A percentile compares a stretch with the other conserved stretches of the same genome.
Conservation (phyloP, 73 alveolate species). For the Paramecium tetraurelia region DNA sequence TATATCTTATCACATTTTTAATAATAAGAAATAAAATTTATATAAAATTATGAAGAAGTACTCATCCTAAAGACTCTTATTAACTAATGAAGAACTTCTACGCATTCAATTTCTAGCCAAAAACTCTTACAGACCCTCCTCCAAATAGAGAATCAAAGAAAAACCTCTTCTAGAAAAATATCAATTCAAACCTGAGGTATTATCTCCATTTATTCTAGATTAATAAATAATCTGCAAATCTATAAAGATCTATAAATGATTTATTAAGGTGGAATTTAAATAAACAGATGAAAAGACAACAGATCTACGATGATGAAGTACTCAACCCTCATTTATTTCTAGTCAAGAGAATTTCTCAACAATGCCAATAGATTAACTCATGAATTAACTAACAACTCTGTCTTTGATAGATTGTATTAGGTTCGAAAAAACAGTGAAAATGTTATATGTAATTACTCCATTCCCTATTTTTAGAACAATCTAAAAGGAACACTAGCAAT, state of each 20-base stretch:
- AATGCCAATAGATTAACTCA: constrained; percentile 32
- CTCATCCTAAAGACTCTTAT: background rate
- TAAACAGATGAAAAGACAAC: background rate
- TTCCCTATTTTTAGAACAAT: background rate
- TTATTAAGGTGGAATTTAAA: constrained; percentile 1
- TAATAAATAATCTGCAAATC: background rate
- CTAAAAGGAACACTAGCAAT: constrained; percentile 24
- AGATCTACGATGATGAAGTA: constrained; percentile 36
- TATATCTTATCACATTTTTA: background rate
- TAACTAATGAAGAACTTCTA: background rate
- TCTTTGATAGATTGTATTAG: constrained; percentile 26
- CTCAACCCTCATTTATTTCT: background rate
- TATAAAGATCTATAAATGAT: constrained; percentile 32
- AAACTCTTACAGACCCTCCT: background rate
- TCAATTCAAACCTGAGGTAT: constrained; percentile 26
- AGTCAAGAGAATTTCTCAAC: background rate
- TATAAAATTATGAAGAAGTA: background rate
- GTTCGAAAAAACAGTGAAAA: constrained; percentile 29
- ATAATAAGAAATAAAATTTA: background rate
- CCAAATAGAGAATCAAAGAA: background rate
- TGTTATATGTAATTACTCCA: background rate
- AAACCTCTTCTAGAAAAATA: background rate
- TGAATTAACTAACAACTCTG: background rate
- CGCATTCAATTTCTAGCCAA: background rate
- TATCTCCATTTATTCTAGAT: background rate